A percentile compares a stretch with the other conserved stretches of the same genome.
Evolutionary conservation across 345 rosid genomes (phyloP).

Genomic region (Lumnitzera racemosa): DNA sequence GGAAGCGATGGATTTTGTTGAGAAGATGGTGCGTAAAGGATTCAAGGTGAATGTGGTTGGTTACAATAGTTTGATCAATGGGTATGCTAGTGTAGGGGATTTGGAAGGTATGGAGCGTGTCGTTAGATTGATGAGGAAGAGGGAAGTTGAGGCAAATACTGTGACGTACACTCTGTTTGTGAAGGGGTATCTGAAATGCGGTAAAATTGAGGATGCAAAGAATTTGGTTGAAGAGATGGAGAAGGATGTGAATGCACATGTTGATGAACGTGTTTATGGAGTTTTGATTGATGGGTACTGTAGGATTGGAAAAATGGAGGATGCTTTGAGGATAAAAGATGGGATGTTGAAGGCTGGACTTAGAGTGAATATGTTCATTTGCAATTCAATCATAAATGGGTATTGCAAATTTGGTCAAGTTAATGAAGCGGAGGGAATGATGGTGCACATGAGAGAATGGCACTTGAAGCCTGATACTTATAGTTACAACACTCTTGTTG

Average conservation of each 20-base stretch:
- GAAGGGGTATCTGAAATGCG: slow-evolving; percentile 49
- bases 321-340: slow-evolving; percentile 51
- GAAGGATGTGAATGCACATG: slow-evolving; percentile 22
- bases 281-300: slow-evolving; percentile 78
- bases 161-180: slow-evolving; percentile 55
- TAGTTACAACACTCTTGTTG: slow-evolving; percentile 65
- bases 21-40: slow-evolving; percentile 39
- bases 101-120: slow-evolving; percentile 39
- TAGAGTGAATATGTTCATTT: slow-evolving; percentile 53
- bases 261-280: slow-evolving; percentile 64
- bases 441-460: slow-evolving; percentile 44
- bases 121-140: slow-evolving; percentile 40
- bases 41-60: slow-evolving; percentile 58
- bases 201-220: slow-evolving; percentile 56
- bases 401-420: slow-evolving; percentile 61
- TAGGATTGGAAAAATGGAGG: slow-evolving; percentile 42
- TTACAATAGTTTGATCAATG: slow-evolving; percentile 71
- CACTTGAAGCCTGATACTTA: slow-evolving; percentile 58
- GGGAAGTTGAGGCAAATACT: slow-evolving; percentile 35
- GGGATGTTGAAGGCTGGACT: slow-evolving; percentile 57
- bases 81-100: slow-evolving; percentile 55
- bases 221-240: slow-evolving; percentile 31
- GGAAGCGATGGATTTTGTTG: slow-evolving; percentile 43
- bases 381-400: slow-evolving; percentile 73
- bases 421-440: slow-evolving; percentile 35